Evolutionary conservation across 2,329 filamentous ascomycete genomes (phyloP).

Genomic region (Thielaviopsis cerberus): DNA sequence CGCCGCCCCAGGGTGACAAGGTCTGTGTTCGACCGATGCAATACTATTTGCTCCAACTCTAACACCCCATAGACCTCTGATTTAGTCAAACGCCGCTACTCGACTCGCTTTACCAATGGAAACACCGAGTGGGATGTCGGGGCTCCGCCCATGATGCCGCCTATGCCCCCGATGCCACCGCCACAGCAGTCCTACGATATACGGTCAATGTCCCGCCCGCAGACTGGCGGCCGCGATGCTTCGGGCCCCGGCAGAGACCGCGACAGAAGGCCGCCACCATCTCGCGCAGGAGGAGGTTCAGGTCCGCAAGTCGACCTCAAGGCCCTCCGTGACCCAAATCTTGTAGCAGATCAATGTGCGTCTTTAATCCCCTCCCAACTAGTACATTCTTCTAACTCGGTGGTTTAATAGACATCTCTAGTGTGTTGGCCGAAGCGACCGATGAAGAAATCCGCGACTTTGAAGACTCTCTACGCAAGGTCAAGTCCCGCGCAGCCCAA

Average conservation of each 20-base stretch:
- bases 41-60: no score
- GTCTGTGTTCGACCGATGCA: no score
- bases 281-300: constrained; percentile 23
- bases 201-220: constrained; percentile 2
- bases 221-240: constrained; percentile 17
- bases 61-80: constrained; percentile 42
- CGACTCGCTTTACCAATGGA: constrained; percentile 69
- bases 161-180: constrained; percentile 16
- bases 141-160: constrained; percentile 33
- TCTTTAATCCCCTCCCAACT: constrained; percentile 13
- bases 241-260: constrained; percentile 15
- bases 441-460: constrained; percentile 75
- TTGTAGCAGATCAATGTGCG: constrained; percentile 63
- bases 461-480: constrained; percentile 53
- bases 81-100: constrained; percentile 85
- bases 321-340: constrained; percentile 58
- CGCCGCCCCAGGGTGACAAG: constrained; percentile 37
- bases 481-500: constrained; percentile 59
- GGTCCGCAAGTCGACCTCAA: constrained; percentile 56
- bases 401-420: constrained; percentile 38
- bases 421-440: constrained; percentile 62
- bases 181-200: neutral
- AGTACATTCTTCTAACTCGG: no score
- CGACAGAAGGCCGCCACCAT: constrained; percentile 34
- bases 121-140: constrained; percentile 50